Evolutionary conservation across 768 basidiomycete species (phyloP).

Genomic region (Kwoniella dendrophila): DNA sequence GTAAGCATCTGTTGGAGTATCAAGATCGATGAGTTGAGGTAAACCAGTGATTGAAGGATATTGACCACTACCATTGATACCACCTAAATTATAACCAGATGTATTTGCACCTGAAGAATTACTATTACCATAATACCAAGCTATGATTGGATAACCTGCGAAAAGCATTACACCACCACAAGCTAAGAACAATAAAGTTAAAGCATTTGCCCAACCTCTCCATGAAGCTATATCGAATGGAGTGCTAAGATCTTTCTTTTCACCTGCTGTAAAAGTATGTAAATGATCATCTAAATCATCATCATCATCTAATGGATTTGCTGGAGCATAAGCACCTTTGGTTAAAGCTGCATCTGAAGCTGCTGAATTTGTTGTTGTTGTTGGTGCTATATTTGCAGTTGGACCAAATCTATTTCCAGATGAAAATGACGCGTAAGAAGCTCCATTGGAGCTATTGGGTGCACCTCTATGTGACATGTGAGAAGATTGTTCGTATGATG

Average conservation of each 20-base stretch:
- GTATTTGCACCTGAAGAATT: constrained; percentile 29
- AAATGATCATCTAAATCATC: constrained; percentile 54
- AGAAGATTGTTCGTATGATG: constrained; percentile 32
- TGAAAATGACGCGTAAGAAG: constrained; percentile 28
- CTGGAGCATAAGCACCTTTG: constrained; percentile 12
- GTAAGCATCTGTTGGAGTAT: constrained; percentile 64
- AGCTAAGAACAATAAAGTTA: constrained; percentile 68
- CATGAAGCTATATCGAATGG: constrained; percentile 67
- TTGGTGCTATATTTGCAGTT: constrained; percentile 24
- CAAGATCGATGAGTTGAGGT: constrained; percentile 71
- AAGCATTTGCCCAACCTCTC: constrained; percentile 72
- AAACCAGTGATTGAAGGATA: constrained; percentile 58
- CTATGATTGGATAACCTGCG: constrained; percentile 46
- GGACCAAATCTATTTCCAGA: constrained; percentile 33
- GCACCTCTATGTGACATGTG: constrained; percentile 26
- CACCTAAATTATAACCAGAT: constrained; percentile 69
- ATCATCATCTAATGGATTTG: constrained; percentile 31
- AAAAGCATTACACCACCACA: constrained; percentile 54
- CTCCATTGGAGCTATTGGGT: constrained; percentile 1
- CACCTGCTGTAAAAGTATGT: constrained; percentile 50
- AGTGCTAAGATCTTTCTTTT: constrained; percentile 61
- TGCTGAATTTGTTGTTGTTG: constrained; percentile 1
- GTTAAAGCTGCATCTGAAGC: constrained; percentile 2
- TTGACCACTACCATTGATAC: constrained; percentile 75
- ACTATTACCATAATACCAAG: constrained; percentile 31